Percentiles rank a stretch among this genome's conserved stretches.
These are phyloP conservation scores for Taiwanofungus camphoratus DNA, from an alignment of 1,284 basidiomycete species.

Conservation along the genomic window DNA sequence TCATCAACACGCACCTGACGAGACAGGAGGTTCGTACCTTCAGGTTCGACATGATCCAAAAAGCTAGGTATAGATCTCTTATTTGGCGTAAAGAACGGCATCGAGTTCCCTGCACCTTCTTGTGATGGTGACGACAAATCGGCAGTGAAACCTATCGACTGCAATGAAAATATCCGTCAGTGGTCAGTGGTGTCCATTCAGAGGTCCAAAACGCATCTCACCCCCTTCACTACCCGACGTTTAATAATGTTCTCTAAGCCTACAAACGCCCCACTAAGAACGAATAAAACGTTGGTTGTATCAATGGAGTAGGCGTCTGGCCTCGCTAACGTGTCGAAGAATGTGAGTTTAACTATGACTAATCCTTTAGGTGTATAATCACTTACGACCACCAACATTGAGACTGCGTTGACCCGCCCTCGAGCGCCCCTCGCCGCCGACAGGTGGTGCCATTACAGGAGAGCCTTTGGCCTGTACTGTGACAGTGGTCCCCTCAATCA, in stretches of 20 bases:
- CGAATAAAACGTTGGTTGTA: constrained; percentile 87
- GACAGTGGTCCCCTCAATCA: constrained; percentile 89
- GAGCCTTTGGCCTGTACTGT: constrained; percentile 73
- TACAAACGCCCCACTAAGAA: constrained; percentile 91
- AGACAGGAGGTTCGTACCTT: constrained; percentile 34
- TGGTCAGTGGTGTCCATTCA: not conserved
- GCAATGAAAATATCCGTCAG: constrained; percentile 1
- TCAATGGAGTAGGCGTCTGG: constrained; percentile 72
- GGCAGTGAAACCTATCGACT: constrained; percentile 89
- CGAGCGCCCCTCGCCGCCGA: constrained; percentile 38
- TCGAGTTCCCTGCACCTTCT: constrained; percentile 28
- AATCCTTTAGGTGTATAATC: not conserved
- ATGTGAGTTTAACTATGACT: too few relatives aligned
- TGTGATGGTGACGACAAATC: constrained; percentile 44
- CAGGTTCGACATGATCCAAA: constrained; percentile 64
- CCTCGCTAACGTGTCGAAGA: too few relatives aligned
- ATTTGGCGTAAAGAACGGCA: constrained; percentile 74
- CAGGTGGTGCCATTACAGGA: constrained; percentile 38
- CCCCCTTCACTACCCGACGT: constrained; percentile 76
- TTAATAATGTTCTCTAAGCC: constrained; percentile 83
- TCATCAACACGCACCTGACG: not conserved
- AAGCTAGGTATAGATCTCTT: constrained; percentile 42
- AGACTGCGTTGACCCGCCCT: constrained; percentile 34
- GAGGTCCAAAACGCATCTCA: constrained; percentile 32
- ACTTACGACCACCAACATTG: constrained; percentile 28